These are phyloP conservation scores for Fraxinus sp. DNA, from an alignment of 305 asterid species.

Conservation along the genomic window DNA sequence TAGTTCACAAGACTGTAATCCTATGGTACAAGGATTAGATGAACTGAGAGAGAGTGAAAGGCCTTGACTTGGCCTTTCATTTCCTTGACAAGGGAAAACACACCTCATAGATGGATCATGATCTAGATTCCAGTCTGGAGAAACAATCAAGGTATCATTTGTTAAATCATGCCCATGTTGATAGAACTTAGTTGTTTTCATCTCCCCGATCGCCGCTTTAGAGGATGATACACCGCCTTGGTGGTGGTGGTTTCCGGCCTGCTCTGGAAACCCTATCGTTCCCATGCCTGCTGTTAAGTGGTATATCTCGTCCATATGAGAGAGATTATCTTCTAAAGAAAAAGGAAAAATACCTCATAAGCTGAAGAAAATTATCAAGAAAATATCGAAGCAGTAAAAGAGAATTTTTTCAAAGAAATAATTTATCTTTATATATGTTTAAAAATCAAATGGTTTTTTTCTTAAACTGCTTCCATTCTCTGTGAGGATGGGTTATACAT, in stretches of 20 bases:
- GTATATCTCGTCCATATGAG: conserved; percentile 47
- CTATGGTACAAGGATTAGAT: conserved; percentile 50
- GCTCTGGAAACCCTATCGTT: conserved; percentile 66
- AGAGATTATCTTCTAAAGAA: not conserved
- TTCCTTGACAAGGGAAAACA: conserved; percentile 58
- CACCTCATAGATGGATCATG: not conserved
- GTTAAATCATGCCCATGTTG: conserved; percentile 28
- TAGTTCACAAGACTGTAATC: conserved; percentile 60
- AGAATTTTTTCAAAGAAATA: too few species aligned
- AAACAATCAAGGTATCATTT: conserved; percentile 18
- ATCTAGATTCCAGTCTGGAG: conserved; percentile 31
- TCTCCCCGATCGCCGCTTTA: conserved; percentile 29
- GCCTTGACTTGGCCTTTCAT: conserved; percentile 54
- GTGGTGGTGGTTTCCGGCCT: conserved; percentile 20
- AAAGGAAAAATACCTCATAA: not conserved
- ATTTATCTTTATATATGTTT: not conserved
- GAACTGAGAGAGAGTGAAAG: conserved; percentile 77
- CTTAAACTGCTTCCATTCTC: not conserved
- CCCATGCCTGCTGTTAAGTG: conserved; percentile 54
- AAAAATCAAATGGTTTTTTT: not conserved
- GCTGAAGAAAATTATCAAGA: not conserved
- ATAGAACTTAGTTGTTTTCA: conserved; percentile 21
- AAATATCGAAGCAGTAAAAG: too few species aligned
- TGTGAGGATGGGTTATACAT: not conserved
- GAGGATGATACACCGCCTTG: conserved; percentile 37